Conservation (phyloP, 495 filamentous ascomycete genomes). For the Rostrohypoxylon terebratum region DNA sequence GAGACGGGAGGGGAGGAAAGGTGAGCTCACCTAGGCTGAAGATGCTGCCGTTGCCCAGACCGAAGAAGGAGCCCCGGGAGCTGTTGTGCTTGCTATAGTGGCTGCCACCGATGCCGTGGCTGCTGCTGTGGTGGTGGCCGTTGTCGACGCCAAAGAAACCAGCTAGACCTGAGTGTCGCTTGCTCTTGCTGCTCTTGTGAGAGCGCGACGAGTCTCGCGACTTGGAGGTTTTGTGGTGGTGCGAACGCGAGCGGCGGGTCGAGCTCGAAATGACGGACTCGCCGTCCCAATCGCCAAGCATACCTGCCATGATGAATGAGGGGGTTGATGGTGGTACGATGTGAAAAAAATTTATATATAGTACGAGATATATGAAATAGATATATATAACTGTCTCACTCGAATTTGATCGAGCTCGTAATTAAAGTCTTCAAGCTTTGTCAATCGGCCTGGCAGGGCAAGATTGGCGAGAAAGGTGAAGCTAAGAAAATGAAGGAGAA, state of each 20-base stretch:
- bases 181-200: constrained; percentile 43
- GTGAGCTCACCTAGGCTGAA: constrained; percentile 61
- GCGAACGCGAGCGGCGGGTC: constrained; percentile 51
- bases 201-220: constrained; percentile 50
- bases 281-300: constrained; percentile 56
- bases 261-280: constrained; percentile 56
- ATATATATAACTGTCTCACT: constrained; percentile 33
- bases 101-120: too few species aligned
- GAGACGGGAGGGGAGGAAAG: constrained; percentile 45
- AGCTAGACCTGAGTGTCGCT: constrained; percentile 32
- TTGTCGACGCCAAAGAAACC: constrained; percentile 55
- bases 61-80: constrained; percentile 63
- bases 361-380: constrained; percentile 15
- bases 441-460: constrained; percentile 24
- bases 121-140: constrained; percentile 45
- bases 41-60: constrained; percentile 59
- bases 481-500: constrained; percentile 4
- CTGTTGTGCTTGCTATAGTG: constrained; percentile 18
- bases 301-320: constrained; percentile 49
- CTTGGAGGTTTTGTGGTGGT: constrained; percentile 48
- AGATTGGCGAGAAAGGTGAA: not conserved
- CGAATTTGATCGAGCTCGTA: constrained; percentile 3
- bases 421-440: constrained; percentile 29
- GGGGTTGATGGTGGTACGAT: not conserved
- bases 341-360: not conserved